Conservation (phyloP, 495 filamentous ascomycete species). For the Stereocaulon alpinum region DNA sequence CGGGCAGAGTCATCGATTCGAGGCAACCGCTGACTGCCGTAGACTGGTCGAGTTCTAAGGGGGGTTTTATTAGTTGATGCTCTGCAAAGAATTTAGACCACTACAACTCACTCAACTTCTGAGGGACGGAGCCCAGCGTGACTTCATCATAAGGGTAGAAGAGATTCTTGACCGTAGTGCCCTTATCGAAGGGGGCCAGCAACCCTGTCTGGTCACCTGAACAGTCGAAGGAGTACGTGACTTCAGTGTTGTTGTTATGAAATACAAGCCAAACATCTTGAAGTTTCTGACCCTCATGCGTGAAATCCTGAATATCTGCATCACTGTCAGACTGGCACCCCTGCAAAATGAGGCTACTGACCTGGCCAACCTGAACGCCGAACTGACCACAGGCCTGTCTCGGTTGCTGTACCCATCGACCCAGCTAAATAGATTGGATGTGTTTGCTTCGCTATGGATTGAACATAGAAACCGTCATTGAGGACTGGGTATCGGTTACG, state of each 20-base stretch:
- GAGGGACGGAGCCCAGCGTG: slow-evolving; percentile 24
- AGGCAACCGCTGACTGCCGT: slow-evolving; percentile 21
- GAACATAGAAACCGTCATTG: slow-evolving; percentile 37
- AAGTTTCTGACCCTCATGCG: slow-evolving; percentile 32
- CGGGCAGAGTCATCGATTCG: slow-evolving; percentile 12
- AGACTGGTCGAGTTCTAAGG: slow-evolving; percentile 20
- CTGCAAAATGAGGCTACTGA: neutral
- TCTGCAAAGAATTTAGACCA: neutral
- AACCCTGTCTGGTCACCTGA: slow-evolving; percentile 28
- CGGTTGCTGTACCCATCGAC: slow-evolving; percentile 33
- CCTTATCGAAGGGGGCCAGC: slow-evolving; percentile 33
- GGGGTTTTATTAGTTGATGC: neutral
- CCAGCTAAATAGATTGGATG: slow-evolving; percentile 37
- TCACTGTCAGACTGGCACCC: neutral
- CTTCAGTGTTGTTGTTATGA: slow-evolving; percentile 37
- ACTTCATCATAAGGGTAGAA: slow-evolving; percentile 44
- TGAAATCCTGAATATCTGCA: slow-evolving; percentile 31
- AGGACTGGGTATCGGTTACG: slow-evolving; percentile 37
- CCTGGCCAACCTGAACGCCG: slow-evolving; percentile 28
- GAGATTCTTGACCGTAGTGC: slow-evolving; percentile 38
- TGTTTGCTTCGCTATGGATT: slow-evolving; percentile 35
- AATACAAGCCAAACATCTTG: slow-evolving; percentile 42
- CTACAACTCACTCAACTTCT: neutral
- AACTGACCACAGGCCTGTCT: slow-evolving; percentile 40
- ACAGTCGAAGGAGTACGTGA: slow-evolving; percentile 36